Base-by-base conservation (phyloP, 202 grass and related monocot species). In the Musa balbisiana region DNA sequence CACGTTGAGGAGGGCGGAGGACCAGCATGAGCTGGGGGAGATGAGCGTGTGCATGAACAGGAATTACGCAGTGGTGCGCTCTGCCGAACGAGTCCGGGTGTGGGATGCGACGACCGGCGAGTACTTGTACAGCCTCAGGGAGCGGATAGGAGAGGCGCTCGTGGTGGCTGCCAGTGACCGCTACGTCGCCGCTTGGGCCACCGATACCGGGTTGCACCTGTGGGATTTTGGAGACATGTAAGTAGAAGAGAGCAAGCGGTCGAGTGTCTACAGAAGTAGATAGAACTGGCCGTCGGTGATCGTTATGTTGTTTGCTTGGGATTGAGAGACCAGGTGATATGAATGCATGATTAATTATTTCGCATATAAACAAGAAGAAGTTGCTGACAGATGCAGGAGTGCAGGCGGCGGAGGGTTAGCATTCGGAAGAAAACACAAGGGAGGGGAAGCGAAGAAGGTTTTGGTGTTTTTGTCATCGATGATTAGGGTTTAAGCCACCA, bases 201-300 rank as follows among this genome's bases (percentile, higher is more conserved):
- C 43, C 27, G 79, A 73, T 10, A 52, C 67, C n/a, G 84, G 84
- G 10, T 59, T 85, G 79, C 84, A 85, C 58, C 55, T 85, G 8
- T 85, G 84, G 84, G 84, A 85, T 64, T 85, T 82, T 43, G 79
- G 79, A 13, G 69, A 74, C 2, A 51, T 73, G 55, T 81, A 79
- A 55, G 19, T 43, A 54, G 67, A 43, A 8, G 33, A 43, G 33
- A 33, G 29, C 29, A 33, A 4, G 29, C 29, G 29, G 29, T 33
- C 29, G 29, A 33, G 29, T 4, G 29, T 33, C 29, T 33, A 33
- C 29, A 4, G 29, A 43, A 43, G 33, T 8, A 6, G 33, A 43
- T 43, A 43, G 33, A 43, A 43, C 33, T 43, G 33, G 33, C 5
- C 5, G 33, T 43, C 33, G 33, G 33, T 43, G 33, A 43, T 43